Conservation (phyloP, 1,284 basidiomycete species). For the Lentinus polychrous region DNA sequence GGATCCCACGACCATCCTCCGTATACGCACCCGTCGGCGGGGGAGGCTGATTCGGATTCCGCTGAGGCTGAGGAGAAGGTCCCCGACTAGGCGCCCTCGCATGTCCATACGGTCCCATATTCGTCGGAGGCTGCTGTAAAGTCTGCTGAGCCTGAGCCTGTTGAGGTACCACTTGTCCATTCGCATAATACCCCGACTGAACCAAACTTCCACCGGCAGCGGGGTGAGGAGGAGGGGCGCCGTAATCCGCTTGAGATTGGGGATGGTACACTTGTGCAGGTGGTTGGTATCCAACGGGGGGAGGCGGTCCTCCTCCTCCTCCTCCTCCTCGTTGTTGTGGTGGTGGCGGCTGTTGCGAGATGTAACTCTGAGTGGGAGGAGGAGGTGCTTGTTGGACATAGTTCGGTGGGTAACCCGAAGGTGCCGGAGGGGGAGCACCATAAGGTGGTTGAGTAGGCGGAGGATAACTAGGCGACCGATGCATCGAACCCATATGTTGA, state of each 20-base stretch:
- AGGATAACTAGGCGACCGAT: constrained; percentile 23
- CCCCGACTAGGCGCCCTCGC: constrained; percentile 22
- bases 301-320: too few species aligned
- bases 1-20: constrained; percentile 69
- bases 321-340: constrained; percentile 7
- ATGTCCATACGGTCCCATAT: background rate
- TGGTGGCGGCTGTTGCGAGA: constrained; percentile 14
- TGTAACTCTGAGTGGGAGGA: constrained; percentile 13
- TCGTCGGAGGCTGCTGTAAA: too few species aligned
- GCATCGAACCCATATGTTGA: constrained; percentile 21
- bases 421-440: constrained; percentile 16
- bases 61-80: constrained; percentile 32
- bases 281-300: constrained; percentile 7
- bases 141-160: constrained; percentile 1
- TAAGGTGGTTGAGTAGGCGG: constrained; percentile 18
- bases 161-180: background rate
- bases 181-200: constrained; percentile 4
- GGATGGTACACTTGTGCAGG: constrained; percentile 13
- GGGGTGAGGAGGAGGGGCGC: background rate
- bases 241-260: constrained; percentile 3
- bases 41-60: constrained; percentile 13
- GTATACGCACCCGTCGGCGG: constrained; percentile 66
- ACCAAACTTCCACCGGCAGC: too few species aligned
- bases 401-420: constrained; percentile 9
- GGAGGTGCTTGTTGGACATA: constrained; percentile 12